Evolutionary conservation across 1,284 basidiomycete genomes (phyloP).

Genomic region (Cutaneotrichosporon sp.): DNA sequence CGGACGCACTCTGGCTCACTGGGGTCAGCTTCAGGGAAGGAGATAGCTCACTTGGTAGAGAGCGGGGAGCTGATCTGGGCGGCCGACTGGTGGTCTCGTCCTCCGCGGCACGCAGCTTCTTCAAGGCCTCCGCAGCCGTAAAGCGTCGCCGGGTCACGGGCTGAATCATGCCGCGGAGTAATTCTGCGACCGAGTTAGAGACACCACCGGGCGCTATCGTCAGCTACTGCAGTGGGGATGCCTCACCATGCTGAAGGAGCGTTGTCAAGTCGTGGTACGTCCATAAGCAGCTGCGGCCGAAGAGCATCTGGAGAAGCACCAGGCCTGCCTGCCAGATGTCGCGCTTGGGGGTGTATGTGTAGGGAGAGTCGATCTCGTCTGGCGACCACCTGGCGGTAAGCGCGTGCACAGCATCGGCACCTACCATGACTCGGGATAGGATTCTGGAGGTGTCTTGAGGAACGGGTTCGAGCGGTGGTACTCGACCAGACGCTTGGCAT

Average conservation of each 20-base stretch:
- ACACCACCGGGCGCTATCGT: conserved; percentile 30
- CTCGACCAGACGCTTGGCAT: conserved; percentile 48
- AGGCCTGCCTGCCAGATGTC: conserved; percentile 54
- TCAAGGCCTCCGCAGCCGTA: conserved; percentile 47
- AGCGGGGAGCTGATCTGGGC: not conserved
- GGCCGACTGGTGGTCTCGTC: conserved; percentile 34
- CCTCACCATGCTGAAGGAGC: conserved; percentile 44
- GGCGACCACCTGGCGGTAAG: conserved; percentile 40
- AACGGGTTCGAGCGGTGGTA: conserved; percentile 54
- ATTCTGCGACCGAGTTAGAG: conserved; percentile 35
- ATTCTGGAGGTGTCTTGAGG: conserved; percentile 34
- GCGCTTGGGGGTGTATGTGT: conserved; percentile 46
- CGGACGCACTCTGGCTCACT: conserved; percentile 1
- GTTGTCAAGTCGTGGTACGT: conserved; percentile 41
- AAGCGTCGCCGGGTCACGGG: conserved; percentile 44
- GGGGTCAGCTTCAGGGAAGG: conserved; percentile 4
- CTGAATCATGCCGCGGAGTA: conserved; percentile 44
- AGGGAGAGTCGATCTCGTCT: conserved; percentile 51
- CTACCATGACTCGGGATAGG: conserved; percentile 48
- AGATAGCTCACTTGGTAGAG: conserved; percentile 7
- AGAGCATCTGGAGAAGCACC: conserved; percentile 47
- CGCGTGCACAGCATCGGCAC: not conserved
- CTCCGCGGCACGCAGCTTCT: conserved; percentile 28
- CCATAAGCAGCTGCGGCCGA: conserved; percentile 40
- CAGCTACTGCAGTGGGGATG: not conserved